Percentiles rank a stretch among this genome's conserved stretches.
These are phyloP conservation scores for Stachybotrys chlorohalonatus DNA, from an alignment of 2,329 filamentous ascomycete genomes.

Conservation along the genomic window DNA sequence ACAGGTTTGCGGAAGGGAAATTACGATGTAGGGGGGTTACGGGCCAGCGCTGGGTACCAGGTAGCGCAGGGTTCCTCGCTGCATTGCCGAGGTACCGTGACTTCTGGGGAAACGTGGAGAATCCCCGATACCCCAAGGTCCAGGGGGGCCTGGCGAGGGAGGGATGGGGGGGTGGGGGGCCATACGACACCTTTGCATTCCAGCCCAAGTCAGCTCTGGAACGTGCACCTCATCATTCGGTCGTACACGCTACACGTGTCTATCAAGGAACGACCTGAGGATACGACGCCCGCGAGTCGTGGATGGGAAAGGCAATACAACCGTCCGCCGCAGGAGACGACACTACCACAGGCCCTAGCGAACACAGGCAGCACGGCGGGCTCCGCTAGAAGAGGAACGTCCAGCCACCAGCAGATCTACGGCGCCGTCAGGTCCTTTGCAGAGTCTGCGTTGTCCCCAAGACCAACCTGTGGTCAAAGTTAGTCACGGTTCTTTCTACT, in stretches of 20 bases:
- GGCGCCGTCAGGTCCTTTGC: not conserved
- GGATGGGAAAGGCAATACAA: not conserved
- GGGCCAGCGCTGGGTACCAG: not conserved
- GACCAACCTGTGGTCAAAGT: not conserved
- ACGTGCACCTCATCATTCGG: not conserved
- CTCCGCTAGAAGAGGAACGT: not conserved
- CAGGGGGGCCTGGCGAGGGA: too few species aligned
- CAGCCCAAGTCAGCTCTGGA: not conserved
- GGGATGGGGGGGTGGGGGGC: not conserved
- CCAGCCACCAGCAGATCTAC: not conserved
- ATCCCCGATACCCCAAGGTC: not conserved
- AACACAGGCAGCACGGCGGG: not conserved
- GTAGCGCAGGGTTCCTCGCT: not conserved
- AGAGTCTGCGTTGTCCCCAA: not conserved
- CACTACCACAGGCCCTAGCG: not conserved
- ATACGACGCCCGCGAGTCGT: not conserved
- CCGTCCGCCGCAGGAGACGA: not conserved
- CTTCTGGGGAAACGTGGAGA: not conserved
- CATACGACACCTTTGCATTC: too few species aligned
- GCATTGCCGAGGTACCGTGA: not conserved
- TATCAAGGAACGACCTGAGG: not conserved
- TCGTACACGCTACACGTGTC: too few species aligned
- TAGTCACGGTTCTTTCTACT: too few species aligned
- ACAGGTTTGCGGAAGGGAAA: not conserved
- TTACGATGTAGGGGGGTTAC: not conserved